Evolutionary conservation across 2,329 filamentous ascomycete species (phyloP).

Genomic region (Aspergillus sp.): DNA sequence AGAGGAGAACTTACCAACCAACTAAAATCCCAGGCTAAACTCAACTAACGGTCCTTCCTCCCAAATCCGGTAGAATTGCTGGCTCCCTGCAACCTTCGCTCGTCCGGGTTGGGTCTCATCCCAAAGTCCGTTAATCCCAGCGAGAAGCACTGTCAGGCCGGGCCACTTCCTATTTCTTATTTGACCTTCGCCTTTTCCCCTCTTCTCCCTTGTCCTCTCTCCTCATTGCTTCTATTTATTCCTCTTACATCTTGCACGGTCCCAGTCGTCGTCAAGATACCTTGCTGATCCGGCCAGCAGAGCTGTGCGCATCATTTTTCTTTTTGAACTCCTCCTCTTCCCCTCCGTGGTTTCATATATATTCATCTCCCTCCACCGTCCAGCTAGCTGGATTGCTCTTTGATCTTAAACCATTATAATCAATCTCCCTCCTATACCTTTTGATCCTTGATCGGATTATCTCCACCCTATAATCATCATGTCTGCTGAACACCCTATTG

Average conservation of each 20-base stretch:
- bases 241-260: conserved; percentile 16
- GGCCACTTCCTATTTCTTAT: conserved; percentile 14
- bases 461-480: conserved; percentile 22
- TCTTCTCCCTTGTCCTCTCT: conserved; percentile 15
- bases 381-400: conserved; percentile 32
- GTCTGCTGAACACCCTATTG: conserved; percentile 31
- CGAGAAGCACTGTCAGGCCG: conserved; percentile 12
- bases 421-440: not conserved
- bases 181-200: conserved; percentile 13
- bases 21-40: conserved; percentile 15
- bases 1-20: conserved; percentile 9
- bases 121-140: conserved; percentile 16
- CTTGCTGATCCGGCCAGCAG: conserved; percentile 28
- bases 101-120: conserved; percentile 19
- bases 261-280: conserved; percentile 12
- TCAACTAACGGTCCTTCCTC: conserved; percentile 26
- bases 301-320: conserved; percentile 30
- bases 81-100: conserved; percentile 19
- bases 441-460: conserved; percentile 5
- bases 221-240: conserved; percentile 11
- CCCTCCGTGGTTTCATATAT: conserved; percentile 27
- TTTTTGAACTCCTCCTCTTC: conserved; percentile 7
- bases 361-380: conserved; percentile 14
- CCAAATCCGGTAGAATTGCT: conserved; percentile 26
- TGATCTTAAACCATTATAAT: conserved; percentile 6